Evolutionary conservation across 2,329 filamentous ascomycete genomes (phyloP).

Genomic region (Diaporthe eres): DNA sequence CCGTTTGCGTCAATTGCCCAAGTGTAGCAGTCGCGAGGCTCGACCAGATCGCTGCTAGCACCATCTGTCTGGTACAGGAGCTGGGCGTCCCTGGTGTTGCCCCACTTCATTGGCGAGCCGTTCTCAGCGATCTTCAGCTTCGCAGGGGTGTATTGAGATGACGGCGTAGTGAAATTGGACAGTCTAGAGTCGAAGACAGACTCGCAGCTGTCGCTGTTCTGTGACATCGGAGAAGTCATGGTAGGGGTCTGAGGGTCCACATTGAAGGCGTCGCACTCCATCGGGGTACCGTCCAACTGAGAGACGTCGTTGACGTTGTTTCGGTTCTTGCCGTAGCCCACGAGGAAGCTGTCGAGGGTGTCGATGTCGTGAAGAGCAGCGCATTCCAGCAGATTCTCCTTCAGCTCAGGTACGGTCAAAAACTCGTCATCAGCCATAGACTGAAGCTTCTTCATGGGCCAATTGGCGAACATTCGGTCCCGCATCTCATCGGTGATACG

Average conservation of each 20-base stretch:
- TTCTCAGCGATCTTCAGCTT: neutral
- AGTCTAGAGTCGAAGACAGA: neutral
- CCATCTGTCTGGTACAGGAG: constrained; percentile 5
- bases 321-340: neutral
- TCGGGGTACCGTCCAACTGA: neutral
- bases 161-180: neutral
- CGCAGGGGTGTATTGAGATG: neutral
- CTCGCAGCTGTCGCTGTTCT: neutral
- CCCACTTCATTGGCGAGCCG: neutral
- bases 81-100: neutral
- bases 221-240: neutral
- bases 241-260: neutral
- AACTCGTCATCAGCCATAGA: neutral
- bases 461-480: constrained; percentile 7
- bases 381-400: neutral
- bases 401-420: neutral
- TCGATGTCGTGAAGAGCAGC: neutral
- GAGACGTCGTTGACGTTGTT: neutral
- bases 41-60: neutral
- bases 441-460: neutral
- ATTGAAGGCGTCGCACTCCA: neutral
- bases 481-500: constrained; percentile 16
- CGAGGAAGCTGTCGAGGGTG: neutral
- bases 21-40: neutral
- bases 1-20: neutral